Evolutionary conservation across 495 filamentous ascomycete genomes (phyloP), one percentile per base, ranked within the genome.

Genomic region (Neurospora sp.): DNA sequence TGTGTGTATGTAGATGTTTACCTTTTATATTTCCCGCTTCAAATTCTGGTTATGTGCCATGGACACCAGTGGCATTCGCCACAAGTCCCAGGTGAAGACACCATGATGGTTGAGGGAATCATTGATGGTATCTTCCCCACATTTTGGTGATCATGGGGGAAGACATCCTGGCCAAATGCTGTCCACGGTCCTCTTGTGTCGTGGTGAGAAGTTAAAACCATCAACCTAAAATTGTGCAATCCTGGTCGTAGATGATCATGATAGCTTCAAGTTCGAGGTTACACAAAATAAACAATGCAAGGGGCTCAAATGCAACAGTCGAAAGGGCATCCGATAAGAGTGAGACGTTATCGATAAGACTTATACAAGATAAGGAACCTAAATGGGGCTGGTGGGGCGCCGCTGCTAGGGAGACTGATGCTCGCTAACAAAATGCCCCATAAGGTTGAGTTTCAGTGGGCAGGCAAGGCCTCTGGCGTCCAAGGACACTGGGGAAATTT

Each of bases 401-500:
- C 27, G 31, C 31, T 61, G 14, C 53, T 61, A 6, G 53, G 22
- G 27, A 8, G 53, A 65, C 27, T 27, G 53, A 65, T 65, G 53
- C 53, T 9, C 53, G 53, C 53, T 65, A 65, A 65, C 53, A 65
- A 9, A 65, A 35, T 65, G 53, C 27, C 53, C 53, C 53, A 16
- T 14, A 65, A 35, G 53, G 27, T 1, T 18, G 53, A 18, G 12
- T 8, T 65, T 65, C 27, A 35, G 53, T 35, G 27, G 53, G 53
- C 53, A 65, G 20, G 44, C 45, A 35, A 61, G 22, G 9, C 1
- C 61, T 40, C n/a, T 39, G 12, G 39, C n/a, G 71, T 31, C 59
- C 10, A 18, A 39, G 59, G 71, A 65, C 47, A 7, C 39, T 39
- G 44, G 65, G 71, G 68, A 73, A 70, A 69, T 73, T 73, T 72